Evolutionary conservation across 148 eudicot species (phyloP), one percentile per base, ranked within the genome.

Genomic region (Nepenthes mirabilis): DNA sequence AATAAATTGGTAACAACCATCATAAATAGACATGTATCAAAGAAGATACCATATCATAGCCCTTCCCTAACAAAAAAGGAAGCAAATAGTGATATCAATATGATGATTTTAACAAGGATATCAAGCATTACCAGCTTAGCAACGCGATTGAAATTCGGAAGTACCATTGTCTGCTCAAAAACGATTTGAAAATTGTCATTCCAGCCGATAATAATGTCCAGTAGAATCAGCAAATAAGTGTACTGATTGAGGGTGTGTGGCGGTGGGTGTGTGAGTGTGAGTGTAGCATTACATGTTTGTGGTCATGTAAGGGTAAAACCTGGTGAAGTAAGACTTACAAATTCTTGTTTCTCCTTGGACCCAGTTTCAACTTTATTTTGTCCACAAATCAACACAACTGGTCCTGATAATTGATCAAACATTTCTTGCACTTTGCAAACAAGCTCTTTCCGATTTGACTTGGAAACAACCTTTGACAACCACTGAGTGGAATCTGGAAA

Each of bases 71-170:
- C 23, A 23, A 23, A 23, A 23, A 23, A 23, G 23, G 23, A 23
- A 23, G 23, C 23, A 23, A 23, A 23, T 23, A 40, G 45, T 40
- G 45, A 8, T 53, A 1, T 6, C 35, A 34, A 65, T 43, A 37
- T 34, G 32, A 60, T 52, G 43, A 54, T 40, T 47, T 23, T 51
- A 14, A 69, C 7, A 70, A 65, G 51, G 71, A 56, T 53, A 37
- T 1, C 47, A 58, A 66, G 9, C 11, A 70, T 75, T 93, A 93
- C 99, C 99, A 88, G 74, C 75, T 93, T 93, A 9, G 99, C 96
- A 60, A 93, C 79, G 56, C 99, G 99, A 36, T 95, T 82, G 58
- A 93, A 77, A 75, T 76, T 93, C 2, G 99, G 99, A 53, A 93
- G 95, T 58, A 88, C 76, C 95, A 88, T 86, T 50, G 95, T 88